These are phyloP conservation scores for Gnomoniopsis sp. DNA, from an alignment of 2,329 filamentous ascomycete species.

Conservation along the genomic window DNA sequence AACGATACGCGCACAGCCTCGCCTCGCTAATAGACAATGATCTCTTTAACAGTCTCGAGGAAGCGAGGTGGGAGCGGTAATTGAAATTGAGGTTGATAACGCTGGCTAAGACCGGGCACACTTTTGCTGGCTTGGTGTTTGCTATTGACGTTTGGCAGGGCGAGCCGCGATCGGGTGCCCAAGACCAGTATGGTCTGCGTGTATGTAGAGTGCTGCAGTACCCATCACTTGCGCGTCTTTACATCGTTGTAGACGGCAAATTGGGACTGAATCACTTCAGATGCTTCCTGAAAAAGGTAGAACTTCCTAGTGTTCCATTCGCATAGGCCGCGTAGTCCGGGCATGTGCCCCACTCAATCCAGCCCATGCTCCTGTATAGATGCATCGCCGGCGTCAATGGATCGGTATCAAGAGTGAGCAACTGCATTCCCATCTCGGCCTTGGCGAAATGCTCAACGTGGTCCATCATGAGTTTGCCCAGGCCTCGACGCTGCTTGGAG, in stretches of 20 bases:
- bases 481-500: constrained; percentile 19
- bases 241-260: neutral
- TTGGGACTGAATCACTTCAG: neutral
- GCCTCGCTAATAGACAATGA: no score
- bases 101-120: no score
- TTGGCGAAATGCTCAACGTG: constrained; percentile 22
- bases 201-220: no score
- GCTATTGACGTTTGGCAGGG: constrained; percentile 5
- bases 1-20: no score
- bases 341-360: constrained; percentile 27
- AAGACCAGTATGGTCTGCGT: neutral
- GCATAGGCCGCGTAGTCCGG: constrained; percentile 24
- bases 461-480: constrained; percentile 23
- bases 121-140: neutral
- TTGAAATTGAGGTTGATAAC: no score
- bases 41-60: no score
- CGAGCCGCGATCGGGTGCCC: neutral
- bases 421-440: constrained; percentile 17
- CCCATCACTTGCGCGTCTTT: no score
- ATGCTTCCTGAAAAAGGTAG: constrained; percentile 23
- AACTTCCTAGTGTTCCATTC: constrained; percentile 19
- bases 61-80: no score
- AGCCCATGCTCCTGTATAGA: constrained; percentile 24
- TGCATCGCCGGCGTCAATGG: constrained; percentile 23
- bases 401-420: constrained; percentile 27